Percentiles rank a stretch among this genome's conserved stretches.
Conservation (phyloP, 2,329 filamentous ascomycete species). For the Aspergillus intermedius region DNA sequence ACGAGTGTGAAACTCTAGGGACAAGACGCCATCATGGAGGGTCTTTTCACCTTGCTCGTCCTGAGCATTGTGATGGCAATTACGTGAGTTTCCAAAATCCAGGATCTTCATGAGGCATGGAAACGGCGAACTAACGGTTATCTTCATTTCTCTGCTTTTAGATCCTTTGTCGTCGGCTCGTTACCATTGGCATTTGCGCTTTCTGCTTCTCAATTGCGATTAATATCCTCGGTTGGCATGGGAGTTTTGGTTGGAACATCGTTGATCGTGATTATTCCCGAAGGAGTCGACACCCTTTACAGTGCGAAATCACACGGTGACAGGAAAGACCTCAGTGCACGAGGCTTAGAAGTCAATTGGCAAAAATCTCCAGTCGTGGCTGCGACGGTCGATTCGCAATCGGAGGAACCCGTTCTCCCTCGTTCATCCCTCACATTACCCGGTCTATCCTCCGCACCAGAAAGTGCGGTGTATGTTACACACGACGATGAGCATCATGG, state of each 20-base stretch:
- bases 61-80: constrained; percentile 60
- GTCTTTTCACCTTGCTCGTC: constrained; percentile 58
- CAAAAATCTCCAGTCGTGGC: constrained; percentile 14
- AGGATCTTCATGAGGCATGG: not conserved
- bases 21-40: constrained; percentile 49
- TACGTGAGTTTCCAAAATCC: constrained; percentile 43
- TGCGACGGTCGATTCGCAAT: constrained; percentile 2
- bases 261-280: constrained; percentile 93
- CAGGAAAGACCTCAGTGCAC: constrained; percentile 27
- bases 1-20: constrained; percentile 17
- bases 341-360: constrained; percentile 23
- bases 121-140: no score
- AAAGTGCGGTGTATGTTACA: constrained; percentile 15
- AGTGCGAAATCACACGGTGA: constrained; percentile 39
- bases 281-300: constrained; percentile 87
- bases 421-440: not conserved
- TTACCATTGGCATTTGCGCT: constrained; percentile 84
- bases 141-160: constrained; percentile 32
- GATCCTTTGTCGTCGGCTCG: constrained; percentile 88
- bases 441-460: not conserved
- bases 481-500: constrained; percentile 15
- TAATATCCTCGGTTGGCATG: constrained; percentile 88
- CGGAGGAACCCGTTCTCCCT: not conserved
- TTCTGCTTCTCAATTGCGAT: constrained; percentile 75
- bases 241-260: constrained; percentile 92